Evolutionary conservation across 2,329 filamentous ascomycete genomes (phyloP).

Genomic region (Conoideocrella luteorostrata): DNA sequence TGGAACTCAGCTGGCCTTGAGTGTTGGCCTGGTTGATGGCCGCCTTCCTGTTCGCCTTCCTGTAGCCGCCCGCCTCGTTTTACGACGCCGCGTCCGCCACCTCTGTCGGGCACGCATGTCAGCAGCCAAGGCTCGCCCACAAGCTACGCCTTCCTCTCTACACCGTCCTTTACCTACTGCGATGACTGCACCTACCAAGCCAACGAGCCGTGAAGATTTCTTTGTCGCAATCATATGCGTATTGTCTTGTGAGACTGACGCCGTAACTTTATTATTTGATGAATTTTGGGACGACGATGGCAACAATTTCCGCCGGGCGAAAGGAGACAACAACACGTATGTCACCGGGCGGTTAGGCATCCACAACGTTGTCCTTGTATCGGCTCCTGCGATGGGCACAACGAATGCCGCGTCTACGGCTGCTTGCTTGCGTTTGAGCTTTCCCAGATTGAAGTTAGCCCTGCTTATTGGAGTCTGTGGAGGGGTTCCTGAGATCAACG

Average conservation of each 20-base stretch:
- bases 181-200: too few relatives aligned
- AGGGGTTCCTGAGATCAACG: conserved; percentile 20
- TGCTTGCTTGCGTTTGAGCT: conserved; percentile 26
- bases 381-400: conserved; percentile 23
- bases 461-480: conserved; percentile 36
- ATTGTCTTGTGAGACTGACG: conserved; percentile 18
- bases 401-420: conserved; percentile 19
- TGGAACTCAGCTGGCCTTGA: too few relatives aligned
- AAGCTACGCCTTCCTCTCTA: too few relatives aligned
- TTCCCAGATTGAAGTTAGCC: conserved; percentile 23
- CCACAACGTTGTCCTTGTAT: conserved; percentile 23
- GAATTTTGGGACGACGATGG: conserved; percentile 19
- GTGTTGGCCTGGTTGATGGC: too few relatives aligned
- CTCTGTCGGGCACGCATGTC: too few relatives aligned
- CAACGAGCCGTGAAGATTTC: conserved; percentile 11
- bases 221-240: conserved; percentile 23
- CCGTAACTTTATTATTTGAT: conserved; percentile 18
- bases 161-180: too few relatives aligned
- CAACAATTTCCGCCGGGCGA: conserved; percentile 15
- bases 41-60: too few relatives aligned
- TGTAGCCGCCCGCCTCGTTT: too few relatives aligned
- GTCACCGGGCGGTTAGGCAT: conserved; percentile 21
- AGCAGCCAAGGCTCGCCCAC: too few relatives aligned
- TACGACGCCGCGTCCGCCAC: too few relatives aligned
- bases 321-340: conserved; percentile 24